Conservation (phyloP, 177 flowering plant genomes). For the Vitis hybrid region DNA sequence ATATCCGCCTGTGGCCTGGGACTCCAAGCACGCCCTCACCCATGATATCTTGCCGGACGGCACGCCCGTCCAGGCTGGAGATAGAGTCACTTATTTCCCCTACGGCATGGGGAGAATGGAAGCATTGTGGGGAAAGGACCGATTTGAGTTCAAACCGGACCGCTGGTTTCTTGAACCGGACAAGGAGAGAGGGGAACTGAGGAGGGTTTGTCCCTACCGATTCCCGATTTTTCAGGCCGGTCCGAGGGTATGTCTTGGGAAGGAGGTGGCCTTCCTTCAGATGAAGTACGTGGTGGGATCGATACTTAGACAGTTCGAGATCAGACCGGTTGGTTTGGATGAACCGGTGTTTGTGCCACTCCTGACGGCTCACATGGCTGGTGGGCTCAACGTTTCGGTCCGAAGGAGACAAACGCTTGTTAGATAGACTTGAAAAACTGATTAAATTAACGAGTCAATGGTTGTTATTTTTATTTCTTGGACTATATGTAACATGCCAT, state of each 20-base stretch:
- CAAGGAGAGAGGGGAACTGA: constrained; percentile 22
- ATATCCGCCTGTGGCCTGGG: constrained; percentile 90
- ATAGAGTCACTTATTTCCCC: constrained; percentile 80
- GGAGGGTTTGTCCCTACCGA: constrained; percentile 49
- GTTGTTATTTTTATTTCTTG: not conserved
- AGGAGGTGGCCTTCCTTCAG: constrained; percentile 78
- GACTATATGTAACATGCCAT: constrained; percentile 1
- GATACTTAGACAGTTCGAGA: constrained; percentile 43
- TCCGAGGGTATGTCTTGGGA: constrained; percentile 79
- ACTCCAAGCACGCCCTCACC: constrained; percentile 72
- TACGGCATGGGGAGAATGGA: constrained; percentile 98
- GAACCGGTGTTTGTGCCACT: constrained; percentile 63
- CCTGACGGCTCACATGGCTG: constrained; percentile 87
- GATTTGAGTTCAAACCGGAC: constrained; percentile 68
- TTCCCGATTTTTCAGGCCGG: constrained; percentile 87
- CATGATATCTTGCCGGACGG: constrained; percentile 80
- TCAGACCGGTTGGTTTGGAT: constrained; percentile 38
- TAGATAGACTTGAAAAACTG: not conserved
- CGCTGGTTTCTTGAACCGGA: constrained; percentile 57
- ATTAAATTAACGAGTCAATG: constrained; percentile 4
- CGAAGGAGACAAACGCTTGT: constrained; percentile 19
- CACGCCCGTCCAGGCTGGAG: constrained; percentile 52
- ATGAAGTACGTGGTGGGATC: constrained; percentile 76
- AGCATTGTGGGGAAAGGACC: constrained; percentile 75
- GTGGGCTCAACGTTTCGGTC: constrained; percentile 58